These are phyloP conservation scores for Mesembryanthemum crystallinum DNA, from an alignment of 148 eudicot species.

Conservation along the genomic window DNA sequence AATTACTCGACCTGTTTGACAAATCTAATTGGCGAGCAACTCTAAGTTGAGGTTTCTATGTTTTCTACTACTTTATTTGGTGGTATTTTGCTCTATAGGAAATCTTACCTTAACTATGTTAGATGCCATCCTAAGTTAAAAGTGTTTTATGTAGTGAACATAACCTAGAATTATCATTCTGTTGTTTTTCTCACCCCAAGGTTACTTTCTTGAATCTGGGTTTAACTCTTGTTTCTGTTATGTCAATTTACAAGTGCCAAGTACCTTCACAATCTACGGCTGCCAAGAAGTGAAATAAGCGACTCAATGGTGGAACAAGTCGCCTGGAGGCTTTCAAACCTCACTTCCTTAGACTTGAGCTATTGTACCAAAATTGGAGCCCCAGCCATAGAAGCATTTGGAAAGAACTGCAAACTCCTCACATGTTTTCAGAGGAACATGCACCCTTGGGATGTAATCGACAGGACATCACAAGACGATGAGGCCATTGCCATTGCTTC, in stretches of 20 bases:
- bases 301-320: conserved; percentile 45
- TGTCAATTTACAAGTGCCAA: conserved; percentile 53
- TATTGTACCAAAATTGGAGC: conserved; percentile 62
- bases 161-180: too few species aligned
- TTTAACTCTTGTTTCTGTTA: background rate
- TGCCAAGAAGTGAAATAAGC: conserved; percentile 59
- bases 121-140: too few species aligned
- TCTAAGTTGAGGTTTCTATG: too few species aligned
- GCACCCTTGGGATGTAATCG: conserved; percentile 60
- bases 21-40: too few species aligned
- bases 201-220: background rate
- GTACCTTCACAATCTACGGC: conserved; percentile 43
- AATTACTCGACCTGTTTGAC: too few species aligned
- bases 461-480: conserved; percentile 50
- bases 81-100: too few species aligned
- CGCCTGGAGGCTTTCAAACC: conserved; percentile 37
- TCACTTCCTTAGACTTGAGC: conserved; percentile 66
- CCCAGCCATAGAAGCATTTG: conserved; percentile 48
- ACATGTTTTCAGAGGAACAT: conserved; percentile 47
- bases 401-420: conserved; percentile 50
- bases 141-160: too few species aligned
- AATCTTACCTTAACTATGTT: too few species aligned
- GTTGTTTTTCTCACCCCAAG: too few species aligned
- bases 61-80: too few species aligned
- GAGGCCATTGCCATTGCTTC: conserved; percentile 70